Percentiles rank a stretch among this genome's conserved stretches.
Evolutionary conservation across 371 early-diverging fungal species (phyloP).

Genomic region (Apophysomyces ossiformis): DNA sequence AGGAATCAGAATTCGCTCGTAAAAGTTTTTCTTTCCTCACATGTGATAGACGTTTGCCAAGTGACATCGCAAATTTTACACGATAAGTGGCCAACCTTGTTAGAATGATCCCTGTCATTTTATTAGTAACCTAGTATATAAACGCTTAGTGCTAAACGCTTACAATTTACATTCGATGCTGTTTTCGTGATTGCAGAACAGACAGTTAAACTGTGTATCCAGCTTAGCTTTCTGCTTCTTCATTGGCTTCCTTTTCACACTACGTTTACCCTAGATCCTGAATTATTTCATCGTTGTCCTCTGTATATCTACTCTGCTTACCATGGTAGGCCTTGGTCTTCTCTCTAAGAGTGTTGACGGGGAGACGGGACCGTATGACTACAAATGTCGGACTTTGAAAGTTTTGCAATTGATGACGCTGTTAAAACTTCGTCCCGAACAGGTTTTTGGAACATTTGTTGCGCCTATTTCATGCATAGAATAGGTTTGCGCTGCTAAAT

Average conservation of each 20-base stretch:
- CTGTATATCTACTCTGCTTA: neutral
- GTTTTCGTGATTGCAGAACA: slow-evolving; percentile 92
- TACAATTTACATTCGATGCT: slow-evolving; percentile 81
- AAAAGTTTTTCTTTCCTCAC: slow-evolving; percentile 43
- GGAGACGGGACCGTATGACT: too few species aligned
- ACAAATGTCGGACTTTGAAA: too few species aligned
- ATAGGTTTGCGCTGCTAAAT: too few species aligned
- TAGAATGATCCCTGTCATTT: slow-evolving; percentile 44
- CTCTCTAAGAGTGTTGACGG: too few species aligned
- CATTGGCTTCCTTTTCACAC: slow-evolving; percentile 77
- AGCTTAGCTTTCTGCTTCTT: slow-evolving; percentile 74
- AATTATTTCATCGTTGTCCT: neutral
- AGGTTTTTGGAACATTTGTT: too few species aligned
- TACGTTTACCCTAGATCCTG: slow-evolving; percentile 81
- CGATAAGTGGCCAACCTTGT: slow-evolving; percentile 66
- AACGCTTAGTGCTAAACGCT: slow-evolving; percentile 17
- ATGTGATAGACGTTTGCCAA: slow-evolving; percentile 70
- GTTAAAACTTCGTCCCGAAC: too few species aligned
- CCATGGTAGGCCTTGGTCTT: neutral
- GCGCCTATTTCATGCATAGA: too few species aligned
- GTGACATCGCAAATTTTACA: slow-evolving; percentile 80
- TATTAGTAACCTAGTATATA: neutral
- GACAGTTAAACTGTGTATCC: slow-evolving; percentile 84
- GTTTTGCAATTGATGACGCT: too few species aligned
- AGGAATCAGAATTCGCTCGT: neutral